Evolutionary conservation across 2,329 filamentous ascomycete genomes (phyloP).

Genomic region (Verticillium dahliae): DNA sequence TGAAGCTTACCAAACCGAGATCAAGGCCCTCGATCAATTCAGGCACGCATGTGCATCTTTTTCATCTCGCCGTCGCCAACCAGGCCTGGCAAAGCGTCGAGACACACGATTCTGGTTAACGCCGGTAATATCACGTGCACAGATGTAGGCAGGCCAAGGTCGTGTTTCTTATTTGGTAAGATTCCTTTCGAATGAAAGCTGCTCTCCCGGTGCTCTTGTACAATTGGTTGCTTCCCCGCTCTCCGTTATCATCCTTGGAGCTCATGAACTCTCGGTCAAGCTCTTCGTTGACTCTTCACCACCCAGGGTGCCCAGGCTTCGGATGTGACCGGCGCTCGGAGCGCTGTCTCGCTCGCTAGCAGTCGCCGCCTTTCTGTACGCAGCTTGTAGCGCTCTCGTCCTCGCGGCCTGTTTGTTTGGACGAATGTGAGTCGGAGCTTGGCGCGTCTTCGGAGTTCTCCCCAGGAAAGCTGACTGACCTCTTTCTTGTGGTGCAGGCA

Average conservation of each 20-base stretch:
- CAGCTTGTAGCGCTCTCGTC: constrained; percentile 70
- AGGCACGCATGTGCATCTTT: too few relatives aligned
- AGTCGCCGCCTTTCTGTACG: constrained; percentile 75
- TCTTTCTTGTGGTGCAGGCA: constrained; percentile 99
- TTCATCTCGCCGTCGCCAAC: too few relatives aligned
- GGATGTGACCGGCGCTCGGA: constrained; percentile 79
- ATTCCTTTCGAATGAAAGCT: not conserved
- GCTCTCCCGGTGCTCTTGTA: not conserved
- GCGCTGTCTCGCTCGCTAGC: constrained; percentile 71
- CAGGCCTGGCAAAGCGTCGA: not conserved
- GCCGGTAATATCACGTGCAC: not conserved
- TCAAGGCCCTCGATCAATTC: too few relatives aligned
- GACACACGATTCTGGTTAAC: not conserved
- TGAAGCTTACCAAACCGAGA: too few relatives aligned
- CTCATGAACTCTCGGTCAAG: constrained; percentile 30
- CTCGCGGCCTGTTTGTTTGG: constrained; percentile 59
- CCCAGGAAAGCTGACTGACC: constrained; percentile 48
- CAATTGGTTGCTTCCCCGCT: not conserved
- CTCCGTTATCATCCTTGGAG: not conserved
- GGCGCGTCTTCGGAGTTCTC: not conserved
- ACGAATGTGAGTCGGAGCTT: constrained; percentile 2
- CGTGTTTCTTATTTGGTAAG: not conserved
- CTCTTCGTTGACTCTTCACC: constrained; percentile 60
- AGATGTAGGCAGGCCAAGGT: not conserved
- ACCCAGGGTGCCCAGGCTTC: constrained; percentile 75